These are phyloP conservation scores for Pythium plurisporium DNA, from an alignment of 352 stramenopile species.

Conservation along the genomic window DNA sequence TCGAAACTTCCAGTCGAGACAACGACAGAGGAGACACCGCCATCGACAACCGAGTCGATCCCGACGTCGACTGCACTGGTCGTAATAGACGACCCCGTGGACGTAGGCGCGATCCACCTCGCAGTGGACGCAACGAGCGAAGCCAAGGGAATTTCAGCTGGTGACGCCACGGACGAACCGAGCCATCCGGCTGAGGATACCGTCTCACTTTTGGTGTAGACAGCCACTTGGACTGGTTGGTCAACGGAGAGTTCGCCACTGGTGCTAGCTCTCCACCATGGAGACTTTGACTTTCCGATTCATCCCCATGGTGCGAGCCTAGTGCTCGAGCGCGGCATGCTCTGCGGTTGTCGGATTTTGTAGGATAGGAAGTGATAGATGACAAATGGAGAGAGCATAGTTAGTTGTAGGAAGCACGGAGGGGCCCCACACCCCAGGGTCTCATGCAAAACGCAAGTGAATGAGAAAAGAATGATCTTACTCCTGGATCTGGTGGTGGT, in stretches of 20 bases:
- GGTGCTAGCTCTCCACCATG: no score
- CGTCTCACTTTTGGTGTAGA: background rate
- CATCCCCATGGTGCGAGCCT: no score
- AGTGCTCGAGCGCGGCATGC: no score
- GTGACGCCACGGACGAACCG: background rate
- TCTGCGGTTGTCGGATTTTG: slow-evolving; percentile 2
- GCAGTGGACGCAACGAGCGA: background rate
- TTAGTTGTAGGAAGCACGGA: background rate
- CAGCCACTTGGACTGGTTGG: no score
- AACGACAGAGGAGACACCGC: background rate
- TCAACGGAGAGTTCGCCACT: no score
- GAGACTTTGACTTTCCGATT: no score
- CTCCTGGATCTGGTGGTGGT: no score
- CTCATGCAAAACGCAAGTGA: no score
- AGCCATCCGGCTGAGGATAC: background rate
- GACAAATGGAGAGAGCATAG: slow-evolving; percentile 2
- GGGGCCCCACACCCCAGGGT: no score
- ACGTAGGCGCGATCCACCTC: slow-evolving; percentile 1
- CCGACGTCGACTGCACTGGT: background rate
- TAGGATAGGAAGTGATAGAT: slow-evolving; percentile 18
- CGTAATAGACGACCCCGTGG: slow-evolving; percentile 9
- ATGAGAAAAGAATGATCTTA: no score
- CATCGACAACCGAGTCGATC: background rate
- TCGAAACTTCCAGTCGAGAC: background rate
- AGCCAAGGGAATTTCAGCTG: background rate